phyloP scores from a whole-genome alignment of 768 basidiomycete species.

The Asterophora parasitica region DNA sequence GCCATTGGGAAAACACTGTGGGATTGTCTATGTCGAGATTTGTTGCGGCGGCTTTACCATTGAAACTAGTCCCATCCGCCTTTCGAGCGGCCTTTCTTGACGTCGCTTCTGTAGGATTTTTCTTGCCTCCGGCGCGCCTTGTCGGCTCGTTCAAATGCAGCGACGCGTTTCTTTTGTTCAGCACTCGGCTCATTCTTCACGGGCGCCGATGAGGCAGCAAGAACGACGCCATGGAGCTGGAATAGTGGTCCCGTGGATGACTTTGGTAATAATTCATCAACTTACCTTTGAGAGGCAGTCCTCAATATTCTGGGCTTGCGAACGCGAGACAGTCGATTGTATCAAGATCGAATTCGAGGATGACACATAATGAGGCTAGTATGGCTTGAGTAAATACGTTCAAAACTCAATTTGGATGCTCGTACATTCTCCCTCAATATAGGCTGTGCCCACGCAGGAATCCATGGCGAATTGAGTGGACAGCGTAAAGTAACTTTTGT shows the following conservation, averaged over 20 bases:
- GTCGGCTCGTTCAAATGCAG: slow-evolving; percentile 37
- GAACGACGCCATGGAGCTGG: slow-evolving; percentile 52
- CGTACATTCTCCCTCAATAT: slow-evolving; percentile 47
- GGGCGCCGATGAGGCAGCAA: slow-evolving; percentile 38
- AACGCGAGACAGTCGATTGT: slow-evolving; percentile 67
- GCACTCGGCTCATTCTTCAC: slow-evolving; percentile 52
- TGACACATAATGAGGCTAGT: slow-evolving; percentile 59
- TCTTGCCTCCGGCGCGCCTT: slow-evolving; percentile 42
- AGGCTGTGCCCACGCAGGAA: slow-evolving; percentile 61
- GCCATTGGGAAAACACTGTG: too few species aligned
- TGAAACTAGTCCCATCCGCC: slow-evolving; percentile 16
- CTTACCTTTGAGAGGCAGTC: slow-evolving; percentile 65
- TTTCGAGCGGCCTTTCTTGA: slow-evolving; percentile 36
- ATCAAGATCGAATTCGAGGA: slow-evolving; percentile 66
- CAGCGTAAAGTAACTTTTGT: slow-evolving; percentile 73
- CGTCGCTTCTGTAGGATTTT: slow-evolving; percentile 49
- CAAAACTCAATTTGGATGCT: neutral
- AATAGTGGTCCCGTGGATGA: neutral
- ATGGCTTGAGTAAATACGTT: neutral
- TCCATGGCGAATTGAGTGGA: slow-evolving; percentile 54
- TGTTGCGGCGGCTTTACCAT: too few species aligned
- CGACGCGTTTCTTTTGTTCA: slow-evolving; percentile 53
- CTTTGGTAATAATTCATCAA: neutral
- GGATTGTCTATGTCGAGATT: too few species aligned
- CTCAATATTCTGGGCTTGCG: slow-evolving; percentile 71